Base-by-base conservation (phyloP, 352 stramenopile species). In the Phytophthora europaea region DNA sequence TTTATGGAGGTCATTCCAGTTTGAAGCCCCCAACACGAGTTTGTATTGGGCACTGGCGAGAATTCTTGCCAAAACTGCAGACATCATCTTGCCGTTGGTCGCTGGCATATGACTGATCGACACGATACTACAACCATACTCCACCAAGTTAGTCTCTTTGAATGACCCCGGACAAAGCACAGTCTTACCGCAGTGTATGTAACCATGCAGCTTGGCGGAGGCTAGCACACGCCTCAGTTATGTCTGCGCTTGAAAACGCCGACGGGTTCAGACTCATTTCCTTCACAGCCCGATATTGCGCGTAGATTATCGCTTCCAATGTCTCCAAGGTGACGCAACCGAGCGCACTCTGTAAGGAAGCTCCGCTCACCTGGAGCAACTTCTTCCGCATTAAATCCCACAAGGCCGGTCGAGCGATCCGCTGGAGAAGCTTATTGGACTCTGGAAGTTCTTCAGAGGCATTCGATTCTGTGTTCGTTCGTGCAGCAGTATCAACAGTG, bases 181-280 rank as follows among this genome's bases (percentile, higher is more conserved):
- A 4, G 12, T 40, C 66, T 28, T 82, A 94, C 87, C 81, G 81
- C 31, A 94, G 61, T 3, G 76, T 81, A 59, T 94, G 87, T 12
- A 94, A 66, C 84, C 84, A 94, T 18, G 72, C 48, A 33, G 74
- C 76, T 73, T 92, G 81, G 20, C 85, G 85, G 68, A 92, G 88
- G 55, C 75, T 90, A 8, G 61, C 40, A 53, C 87, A 94, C 9
- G 55, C 75, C 33, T 92, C 83, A 22, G 83, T 61, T 54, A 92
- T 85, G n/a, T 81, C 75, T 16, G 82, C 69, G 9, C 80, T 77
- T 50, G 81, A 73, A 12, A 75, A 64, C 10, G 57, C 77, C 7
- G 81, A 85, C 18, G 84, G 76, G 23, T 92, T 90, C 16, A 72
- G 22, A 33, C 73, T 88, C 60, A 91, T 84, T 6, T 67, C 74